Conservation (phyloP, 805 yeast genomes). For the Phaffomyces opuntiae region DNA sequence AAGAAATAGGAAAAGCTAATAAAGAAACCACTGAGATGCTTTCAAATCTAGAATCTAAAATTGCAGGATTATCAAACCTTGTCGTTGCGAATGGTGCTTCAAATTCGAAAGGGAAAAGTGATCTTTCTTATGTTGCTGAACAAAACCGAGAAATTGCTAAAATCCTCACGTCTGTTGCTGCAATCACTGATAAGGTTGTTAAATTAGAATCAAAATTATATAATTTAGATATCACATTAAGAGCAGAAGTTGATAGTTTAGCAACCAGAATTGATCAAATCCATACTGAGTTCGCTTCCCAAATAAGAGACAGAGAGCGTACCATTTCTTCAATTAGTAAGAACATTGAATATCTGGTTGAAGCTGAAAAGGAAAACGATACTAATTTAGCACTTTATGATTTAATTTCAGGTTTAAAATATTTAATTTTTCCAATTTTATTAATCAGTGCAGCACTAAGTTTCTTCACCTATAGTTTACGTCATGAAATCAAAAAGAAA, state of each 20-base stretch:
- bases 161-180: neutral
- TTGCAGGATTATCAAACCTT: slow-evolving; percentile 7
- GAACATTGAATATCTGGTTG: slow-evolving; percentile 14
- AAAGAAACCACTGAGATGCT: slow-evolving; percentile 12
- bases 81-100: slow-evolving; percentile 4
- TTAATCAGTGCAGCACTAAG: slow-evolving; percentile 29
- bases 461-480: slow-evolving; percentile 42
- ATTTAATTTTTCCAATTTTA: slow-evolving; percentile 21
- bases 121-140: slow-evolving; percentile 18
- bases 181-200: slow-evolving; percentile 1
- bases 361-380: slow-evolving; percentile 19
- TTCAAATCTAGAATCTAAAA: slow-evolving; percentile 11
- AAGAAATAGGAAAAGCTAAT: slow-evolving; percentile 15
- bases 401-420: slow-evolving; percentile 21
- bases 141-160: slow-evolving; percentile 11
- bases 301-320: slow-evolving; percentile 21
- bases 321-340: slow-evolving; percentile 15
- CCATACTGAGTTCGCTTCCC: slow-evolving; percentile 16
- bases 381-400: slow-evolving; percentile 19
- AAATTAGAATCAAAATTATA: slow-evolving; percentile 6
- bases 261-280: slow-evolving; percentile 9
- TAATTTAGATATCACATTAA: slow-evolving; percentile 5
- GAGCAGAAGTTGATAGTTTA: slow-evolving; percentile 1
- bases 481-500: slow-evolving; percentile 57
- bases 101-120: slow-evolving; percentile 9